These are phyloP conservation scores for Podospora anserina DNA, from an alignment of 495 filamentous ascomycete species.

Conservation along the genomic window DNA sequence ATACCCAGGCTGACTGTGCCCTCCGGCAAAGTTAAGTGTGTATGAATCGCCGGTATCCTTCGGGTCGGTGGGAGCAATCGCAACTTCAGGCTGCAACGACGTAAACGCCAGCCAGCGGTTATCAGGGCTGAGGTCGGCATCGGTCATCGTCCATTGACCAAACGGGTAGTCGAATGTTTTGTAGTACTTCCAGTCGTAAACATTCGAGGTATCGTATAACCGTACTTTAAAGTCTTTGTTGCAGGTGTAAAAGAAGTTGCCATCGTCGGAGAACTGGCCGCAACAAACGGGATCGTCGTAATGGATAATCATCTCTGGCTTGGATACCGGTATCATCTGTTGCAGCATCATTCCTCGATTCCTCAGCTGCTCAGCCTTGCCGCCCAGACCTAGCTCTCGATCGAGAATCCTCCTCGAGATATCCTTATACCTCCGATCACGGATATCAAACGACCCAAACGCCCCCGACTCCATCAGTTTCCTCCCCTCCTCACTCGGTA, in stretches of 20 bases:
- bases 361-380: slow-evolving; percentile 45
- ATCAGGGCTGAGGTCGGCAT: slow-evolving; percentile 87
- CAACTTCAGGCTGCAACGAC: slow-evolving; percentile 77
- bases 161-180: slow-evolving; percentile 84
- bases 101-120: slow-evolving; percentile 87
- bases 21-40: slow-evolving; percentile 64
- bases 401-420: slow-evolving; percentile 68
- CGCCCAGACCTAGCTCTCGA: slow-evolving; percentile 70
- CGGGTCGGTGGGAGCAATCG: slow-evolving; percentile 82
- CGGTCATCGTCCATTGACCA: slow-evolving; percentile 93
- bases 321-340: slow-evolving; percentile 65
- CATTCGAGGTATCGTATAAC: slow-evolving; percentile 97
- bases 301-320: slow-evolving; percentile 83
- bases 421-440: slow-evolving; percentile 49
- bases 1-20: slow-evolving; percentile 36
- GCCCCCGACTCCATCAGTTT: slow-evolving; percentile 75
- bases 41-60: slow-evolving; percentile 72
- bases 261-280: slow-evolving; percentile 93
- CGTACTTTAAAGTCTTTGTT: slow-evolving; percentile 89
- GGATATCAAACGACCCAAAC: slow-evolving; percentile 64
- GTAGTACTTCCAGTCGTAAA: slow-evolving; percentile 93
- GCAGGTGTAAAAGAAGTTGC: slow-evolving; percentile 96
- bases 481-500: slow-evolving; percentile 72
- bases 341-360: slow-evolving; percentile 60
- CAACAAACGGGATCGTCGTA: slow-evolving; percentile 84